Base-by-base conservation (phyloP, 2,329 filamentous ascomycete species). In the Ustulina deusta region DNA sequence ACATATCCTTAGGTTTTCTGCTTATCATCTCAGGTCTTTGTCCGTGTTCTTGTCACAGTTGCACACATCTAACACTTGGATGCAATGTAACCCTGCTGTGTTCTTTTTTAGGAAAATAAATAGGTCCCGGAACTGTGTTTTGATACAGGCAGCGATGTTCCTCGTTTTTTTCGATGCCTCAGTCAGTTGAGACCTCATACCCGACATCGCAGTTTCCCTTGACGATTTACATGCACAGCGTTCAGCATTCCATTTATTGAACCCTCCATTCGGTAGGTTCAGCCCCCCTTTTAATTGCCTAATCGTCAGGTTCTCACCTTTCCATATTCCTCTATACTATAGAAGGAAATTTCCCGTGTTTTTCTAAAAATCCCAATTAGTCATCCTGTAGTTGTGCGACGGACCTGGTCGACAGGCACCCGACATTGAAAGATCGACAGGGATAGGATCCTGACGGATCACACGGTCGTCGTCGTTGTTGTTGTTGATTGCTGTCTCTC, bases 381-480 rank as follows among this genome's bases (percentile, higher is more conserved):
- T n/a, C n/a, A n/a, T n/a, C n/a, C n/a, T n/a, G n/a, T n/a, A 17
- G 20, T 40, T 10, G 15, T 46, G n/a, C 10, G 25, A 54, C 11
- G 1, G 36, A 9, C 51, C 34, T 48, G 10, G 17, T 20, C 22
- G 20, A 15, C 7, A n/a, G 15, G 25, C 61, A 20, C 65, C 65
- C 2, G 49, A 49, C 51, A 68, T 64, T 2, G 40, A 61, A 40
- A 68, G 40, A 25, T 68, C 38, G 10, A 52, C 3, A 7, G 55
- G 11, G 3, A 10, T 7, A 2, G 57, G 44, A 11, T 20, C 52
- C 25, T 48, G 57, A 6, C 6, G 32, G 13, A 58, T 3, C 9
- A 54, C 36, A n/a, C 13, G 6, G 17, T 6, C 15, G 15, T 17
- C 15, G 32, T 29, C 6, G 9, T 46, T 6, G 20, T 36, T 5